Percentiles rank a stretch among this genome's conserved stretches.
These are phyloP conservation scores for Cercis canadensis DNA, from an alignment of 306 rosid species.

Conservation along the genomic window DNA sequence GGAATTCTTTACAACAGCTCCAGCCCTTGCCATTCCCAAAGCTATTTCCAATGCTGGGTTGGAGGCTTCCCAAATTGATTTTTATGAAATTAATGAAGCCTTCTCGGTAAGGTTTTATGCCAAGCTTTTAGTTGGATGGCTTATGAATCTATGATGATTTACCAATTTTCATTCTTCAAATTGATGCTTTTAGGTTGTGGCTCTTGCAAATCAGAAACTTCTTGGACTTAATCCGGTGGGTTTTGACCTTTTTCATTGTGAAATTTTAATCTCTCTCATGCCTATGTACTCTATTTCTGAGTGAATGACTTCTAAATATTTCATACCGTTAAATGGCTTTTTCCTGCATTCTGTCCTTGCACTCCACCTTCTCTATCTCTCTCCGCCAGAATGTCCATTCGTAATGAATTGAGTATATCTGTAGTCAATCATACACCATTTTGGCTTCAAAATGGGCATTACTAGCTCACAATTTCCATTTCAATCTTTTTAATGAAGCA, in stretches of 20 bases:
- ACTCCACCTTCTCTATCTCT: no score
- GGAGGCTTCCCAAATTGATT: constrained; percentile 78
- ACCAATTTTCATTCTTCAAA: constrained; percentile 26
- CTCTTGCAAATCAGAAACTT: constrained; percentile 93
- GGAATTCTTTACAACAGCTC: constrained; percentile 96
- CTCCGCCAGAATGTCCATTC: background rate
- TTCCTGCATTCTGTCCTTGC: no score
- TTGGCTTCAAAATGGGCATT: background rate
- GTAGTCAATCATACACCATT: background rate
- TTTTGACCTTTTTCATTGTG: constrained; percentile 21
- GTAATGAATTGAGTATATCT: constrained; percentile 8
- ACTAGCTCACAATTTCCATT: constrained; percentile 3
- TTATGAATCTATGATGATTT: constrained; percentile 20
- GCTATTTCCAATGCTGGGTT: constrained; percentile 87
- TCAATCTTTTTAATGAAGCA: constrained; percentile 18
- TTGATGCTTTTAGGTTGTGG: constrained; percentile 75
- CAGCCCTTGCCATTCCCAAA: constrained; percentile 95
- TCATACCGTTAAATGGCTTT: background rate
- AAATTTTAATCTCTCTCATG: constrained; percentile 21
- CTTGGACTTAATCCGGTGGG: constrained; percentile 86
- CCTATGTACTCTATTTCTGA: constrained; percentile 27
- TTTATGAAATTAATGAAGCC: constrained; percentile 96
- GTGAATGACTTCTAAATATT: background rate
- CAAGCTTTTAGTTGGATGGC: constrained; percentile 19
- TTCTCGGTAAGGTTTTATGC: constrained; percentile 69